Evolutionary conservation across 495 filamentous ascomycete species (phyloP), one percentile per base, ranked within the genome.

Genomic region (Cudoniella acicularis): DNA sequence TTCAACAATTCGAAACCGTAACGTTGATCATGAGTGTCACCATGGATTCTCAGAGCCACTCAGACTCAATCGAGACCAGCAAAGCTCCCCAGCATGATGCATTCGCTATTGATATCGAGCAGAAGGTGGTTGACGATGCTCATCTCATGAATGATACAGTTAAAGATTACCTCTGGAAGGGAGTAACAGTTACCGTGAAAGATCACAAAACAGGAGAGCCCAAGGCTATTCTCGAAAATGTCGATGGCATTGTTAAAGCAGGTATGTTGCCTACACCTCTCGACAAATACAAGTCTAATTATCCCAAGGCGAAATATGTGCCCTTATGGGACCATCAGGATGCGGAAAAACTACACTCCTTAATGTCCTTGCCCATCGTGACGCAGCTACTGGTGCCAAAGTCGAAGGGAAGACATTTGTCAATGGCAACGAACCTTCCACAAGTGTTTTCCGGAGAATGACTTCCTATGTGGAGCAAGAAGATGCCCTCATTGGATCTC

Each of bases 381-480:
- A 73, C 26, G 72, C 78, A 8, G 67, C 77, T 10, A 69, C 77
- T 0, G 72, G 70, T 0, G 81, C 77, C 6, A 79, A 73, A 25
- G 72, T 81, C 11, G 63, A 75, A 21, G 79, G 80, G 21, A 62
- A 75, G 1, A 71, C 80, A 50, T 76, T 77, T 49, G 72, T 91
- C 59, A 89, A 91, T 66, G 86, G 85, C 36, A 63, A 56, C 0
- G 65, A 67, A 21, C 66, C 74, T 2, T 69, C 73, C 8, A 57
- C 56, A 2, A 54, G 68, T 18, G 62, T 63, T 21, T 77, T 84
- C 61, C 72, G 77, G 13, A 72, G 76, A 21, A 73, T 89, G 52
- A 83, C 75, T 48, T 81, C 83, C 18, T 92, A 89, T 66, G 90
- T 95, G 11, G 90, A 95, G 78, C 90, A 93, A 71, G 88, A 92